Base-by-base conservation (phyloP, 441 rosid species). In the Biscutella laevigata region DNA sequence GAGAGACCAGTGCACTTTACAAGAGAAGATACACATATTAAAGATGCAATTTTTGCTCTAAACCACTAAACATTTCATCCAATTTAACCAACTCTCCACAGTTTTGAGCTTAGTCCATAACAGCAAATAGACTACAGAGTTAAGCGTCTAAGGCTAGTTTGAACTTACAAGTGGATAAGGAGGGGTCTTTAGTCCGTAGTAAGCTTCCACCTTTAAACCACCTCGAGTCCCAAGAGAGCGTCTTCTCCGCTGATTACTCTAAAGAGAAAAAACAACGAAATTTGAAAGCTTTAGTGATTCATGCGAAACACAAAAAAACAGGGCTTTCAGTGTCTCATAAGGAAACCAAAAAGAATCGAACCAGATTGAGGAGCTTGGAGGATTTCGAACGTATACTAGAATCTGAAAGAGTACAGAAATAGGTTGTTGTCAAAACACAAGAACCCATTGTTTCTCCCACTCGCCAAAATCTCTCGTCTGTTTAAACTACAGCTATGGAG, bases 81-180 rank as follows among this genome's bases (percentile, higher is more conserved):
- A 32, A 51, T 43, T 19, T 33, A 37, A 38, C 42, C 11, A 38
- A 30, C n/a, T 52, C 10, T 13, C 8, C 33, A 42, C n/a, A 16
- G 32, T 28, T 4, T 2, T 24, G 12, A 17, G 30, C 30, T 46
- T 16, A 29, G 9, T 30, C 6, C 5, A 43, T 19, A 44, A 26
- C 33, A 27, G 13, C 39, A 28, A 53, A 34, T 17, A 14, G n/a
- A 7, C 29, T 4, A 45, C 17, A 19, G 48, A 59, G 11, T 16
- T 9, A 34, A 59, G 26, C 6, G 14, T 16, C 1, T n/a, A 10
- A 29, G 37, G 7, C 26, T 46, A 3, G 11, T 39, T 19, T 35
- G 17, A 10, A 66, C 86, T 69, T 67, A 86, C 97, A 38, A 84
- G 83, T 35, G 79, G 55, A 75, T 90, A 84, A 28, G 97, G 95